phyloP scores from a whole-genome alignment of 1,284 basidiomycete genomes.

The Pyrrhoderma lamaoense region DNA sequence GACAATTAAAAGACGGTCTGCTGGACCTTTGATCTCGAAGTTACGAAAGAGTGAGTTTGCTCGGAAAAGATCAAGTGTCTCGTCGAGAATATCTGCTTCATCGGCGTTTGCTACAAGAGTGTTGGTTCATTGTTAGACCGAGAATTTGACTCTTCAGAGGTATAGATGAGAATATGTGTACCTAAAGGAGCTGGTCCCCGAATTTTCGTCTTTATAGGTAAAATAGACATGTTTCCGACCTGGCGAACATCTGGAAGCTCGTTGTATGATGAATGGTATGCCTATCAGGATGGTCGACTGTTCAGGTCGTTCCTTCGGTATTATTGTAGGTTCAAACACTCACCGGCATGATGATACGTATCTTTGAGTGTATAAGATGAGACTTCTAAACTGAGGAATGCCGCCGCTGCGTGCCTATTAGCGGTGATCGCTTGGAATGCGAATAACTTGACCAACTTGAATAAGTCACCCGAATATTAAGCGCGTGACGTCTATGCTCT shows the following conservation, averaged over 20 bases:
- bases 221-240: constrained; percentile 85
- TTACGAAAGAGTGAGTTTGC: constrained; percentile 99
- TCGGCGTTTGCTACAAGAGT: constrained; percentile 58
- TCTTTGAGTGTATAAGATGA: too few species aligned
- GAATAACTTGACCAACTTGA: too few species aligned
- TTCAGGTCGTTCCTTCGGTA: background rate
- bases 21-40: constrained; percentile 99
- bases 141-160: too few species aligned
- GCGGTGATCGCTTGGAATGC: too few species aligned
- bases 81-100: constrained; percentile 88
- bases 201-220: constrained; percentile 88
- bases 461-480: too few species aligned
- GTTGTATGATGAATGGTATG: constrained; percentile 95
- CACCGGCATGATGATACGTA: constrained; percentile 46
- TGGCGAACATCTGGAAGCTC: constrained; percentile 75
- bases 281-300: constrained; percentile 46
- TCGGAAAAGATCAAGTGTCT: constrained; percentile 94
- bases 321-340: constrained; percentile 25
- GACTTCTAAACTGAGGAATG: too few species aligned
- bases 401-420: too few species aligned
- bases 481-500: too few species aligned
- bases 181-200: constrained; percentile 88
- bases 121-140: background rate
- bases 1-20: constrained; percentile 94
- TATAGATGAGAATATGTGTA: constrained; percentile 28